Conservation (phyloP, 805 yeast species). For the Yamadazyma takamatsuzukensis region DNA sequence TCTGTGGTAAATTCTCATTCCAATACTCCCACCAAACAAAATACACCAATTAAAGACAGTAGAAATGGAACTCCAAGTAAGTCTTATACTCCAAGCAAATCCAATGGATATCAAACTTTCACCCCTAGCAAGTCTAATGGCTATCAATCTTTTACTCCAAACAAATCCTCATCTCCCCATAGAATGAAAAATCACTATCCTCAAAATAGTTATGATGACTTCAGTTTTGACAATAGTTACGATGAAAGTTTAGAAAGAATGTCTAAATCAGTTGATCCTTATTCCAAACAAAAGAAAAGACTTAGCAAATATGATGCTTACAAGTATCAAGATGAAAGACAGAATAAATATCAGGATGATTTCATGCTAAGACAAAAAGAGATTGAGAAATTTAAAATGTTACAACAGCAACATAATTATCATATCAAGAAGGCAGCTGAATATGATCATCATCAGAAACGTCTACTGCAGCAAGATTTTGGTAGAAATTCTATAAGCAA, state of each 20-base stretch:
- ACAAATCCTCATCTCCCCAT: conserved; percentile 1
- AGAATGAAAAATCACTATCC: background rate
- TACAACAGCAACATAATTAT: conserved; percentile 30
- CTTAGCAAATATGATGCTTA: conserved; percentile 1
- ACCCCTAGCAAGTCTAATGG: background rate
- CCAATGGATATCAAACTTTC: conserved; percentile 1
- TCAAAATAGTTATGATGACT: conserved; percentile 11
- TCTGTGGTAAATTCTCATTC: conserved; percentile 5
- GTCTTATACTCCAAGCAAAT: conserved; percentile 8
- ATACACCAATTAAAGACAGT: conserved; percentile 8
- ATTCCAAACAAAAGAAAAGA: conserved; percentile 4
- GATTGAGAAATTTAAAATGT: conserved; percentile 24
- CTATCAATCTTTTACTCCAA: conserved; percentile 4
- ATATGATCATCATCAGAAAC: conserved; percentile 7
- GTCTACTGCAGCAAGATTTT: conserved; percentile 12
- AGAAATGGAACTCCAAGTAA: conserved; percentile 13
- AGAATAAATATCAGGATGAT: conserved; percentile 11
- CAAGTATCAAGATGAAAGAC: conserved; percentile 2
- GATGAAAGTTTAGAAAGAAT: conserved; percentile 22
- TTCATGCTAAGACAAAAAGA: conserved; percentile 23
- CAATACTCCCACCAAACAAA: conserved; percentile 14
- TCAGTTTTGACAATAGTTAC: conserved; percentile 22
- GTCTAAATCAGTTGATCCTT: conserved; percentile 8
- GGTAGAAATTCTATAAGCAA: conserved; percentile 10
- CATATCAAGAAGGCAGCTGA: conserved; percentile 18